phyloP scores from a whole-genome alignment of 2,329 filamentous ascomycete genomes.

The Lasiodiplodia sp. region DNA sequence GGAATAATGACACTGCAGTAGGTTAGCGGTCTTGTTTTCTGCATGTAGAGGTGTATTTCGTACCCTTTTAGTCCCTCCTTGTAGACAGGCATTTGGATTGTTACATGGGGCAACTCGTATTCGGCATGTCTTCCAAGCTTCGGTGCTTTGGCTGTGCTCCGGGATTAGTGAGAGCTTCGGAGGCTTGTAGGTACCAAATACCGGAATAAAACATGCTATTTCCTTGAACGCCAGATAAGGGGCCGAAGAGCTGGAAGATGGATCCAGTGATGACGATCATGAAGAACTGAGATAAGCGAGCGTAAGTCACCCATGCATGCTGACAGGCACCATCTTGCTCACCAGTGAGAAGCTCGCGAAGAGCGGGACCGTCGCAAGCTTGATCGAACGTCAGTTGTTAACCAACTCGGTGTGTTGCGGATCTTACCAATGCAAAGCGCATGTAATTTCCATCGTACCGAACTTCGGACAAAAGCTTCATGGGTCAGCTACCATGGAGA shows the following conservation, averaged over 20 bases:
- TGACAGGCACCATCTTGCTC: conserved; percentile 33
- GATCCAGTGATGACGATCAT: conserved; percentile 57
- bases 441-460: conserved; percentile 50
- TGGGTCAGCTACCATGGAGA: neutral
- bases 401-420: neutral
- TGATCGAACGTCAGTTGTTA: conserved; percentile 36
- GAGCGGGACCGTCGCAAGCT: conserved; percentile 45
- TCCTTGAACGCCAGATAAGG: conserved; percentile 40
- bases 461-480: conserved; percentile 44
- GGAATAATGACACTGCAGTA: conserved; percentile 32
- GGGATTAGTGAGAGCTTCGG: neutral
- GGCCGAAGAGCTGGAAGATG: conserved; percentile 60
- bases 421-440: conserved; percentile 47
- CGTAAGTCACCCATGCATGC: conserved; percentile 4
- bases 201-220: conserved; percentile 40
- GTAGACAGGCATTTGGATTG: conserved; percentile 56
- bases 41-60: conserved; percentile 5
- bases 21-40: conserved; percentile 10
- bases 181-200: conserved; percentile 30
- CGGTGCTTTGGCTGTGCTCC: conserved; percentile 11
- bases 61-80: conserved; percentile 48
- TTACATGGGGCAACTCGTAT: conserved; percentile 58
- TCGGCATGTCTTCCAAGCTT: conserved; percentile 17
- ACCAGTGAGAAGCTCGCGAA: conserved; percentile 45
- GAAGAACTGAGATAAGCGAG: conserved; percentile 53